Conservation (phyloP, 305 asterid genomes). For the Ruellia speciosa region DNA sequence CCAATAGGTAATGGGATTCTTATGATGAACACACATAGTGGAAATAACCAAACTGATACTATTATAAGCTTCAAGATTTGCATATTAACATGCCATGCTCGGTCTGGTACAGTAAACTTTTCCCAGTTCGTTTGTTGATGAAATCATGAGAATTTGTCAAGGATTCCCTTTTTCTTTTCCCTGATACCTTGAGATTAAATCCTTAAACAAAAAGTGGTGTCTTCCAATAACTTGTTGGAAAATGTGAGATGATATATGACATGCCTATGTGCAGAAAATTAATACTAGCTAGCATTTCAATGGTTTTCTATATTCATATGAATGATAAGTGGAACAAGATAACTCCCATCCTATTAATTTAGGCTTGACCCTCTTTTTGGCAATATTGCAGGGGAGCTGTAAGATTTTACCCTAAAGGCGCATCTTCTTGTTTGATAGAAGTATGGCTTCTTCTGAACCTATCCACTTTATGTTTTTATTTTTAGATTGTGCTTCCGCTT, state of each 20-base stretch:
- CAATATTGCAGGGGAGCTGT: conserved; percentile 79
- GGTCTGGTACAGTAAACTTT: no score
- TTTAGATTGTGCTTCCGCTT: conserved; percentile 4
- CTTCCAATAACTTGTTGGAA: background rate
- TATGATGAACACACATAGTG: conserved; percentile 1
- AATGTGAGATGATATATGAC: conserved; percentile 1
- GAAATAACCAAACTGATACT: background rate
- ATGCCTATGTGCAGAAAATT: conserved; percentile 4
- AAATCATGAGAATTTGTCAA: no score
- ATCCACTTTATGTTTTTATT: conserved; percentile 13
- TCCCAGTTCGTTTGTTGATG: no score
- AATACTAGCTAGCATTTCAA: no score
- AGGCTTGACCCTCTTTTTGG: conserved; percentile 16
- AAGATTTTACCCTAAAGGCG: conserved; percentile 78
- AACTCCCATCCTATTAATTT: background rate
- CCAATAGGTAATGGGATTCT: conserved; percentile 49
- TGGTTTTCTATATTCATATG: background rate
- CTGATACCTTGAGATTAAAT: no score
- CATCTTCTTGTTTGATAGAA: conserved; percentile 62
- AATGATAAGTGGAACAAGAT: background rate
- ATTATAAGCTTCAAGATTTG: no score
- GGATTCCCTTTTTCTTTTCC: no score
- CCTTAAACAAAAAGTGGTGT: background rate
- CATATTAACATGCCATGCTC: no score
- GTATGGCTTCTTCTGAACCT: conserved; percentile 37